Evolutionary conservation across 78 protist species (phyloP).

Genomic region (Dictyostelium purpureum): DNA sequence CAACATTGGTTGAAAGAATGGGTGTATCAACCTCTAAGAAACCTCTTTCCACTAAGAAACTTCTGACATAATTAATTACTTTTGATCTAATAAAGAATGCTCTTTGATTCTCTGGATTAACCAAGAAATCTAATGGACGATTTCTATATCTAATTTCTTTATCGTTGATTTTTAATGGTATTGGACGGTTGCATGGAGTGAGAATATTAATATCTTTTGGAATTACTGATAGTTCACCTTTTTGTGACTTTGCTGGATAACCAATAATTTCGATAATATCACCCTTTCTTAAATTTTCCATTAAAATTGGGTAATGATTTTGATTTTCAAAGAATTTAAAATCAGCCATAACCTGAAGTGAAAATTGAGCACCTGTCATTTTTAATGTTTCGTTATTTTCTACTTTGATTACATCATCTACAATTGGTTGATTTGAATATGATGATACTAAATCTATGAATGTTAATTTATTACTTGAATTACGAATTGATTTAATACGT

Average conservation of each 20-base stretch:
- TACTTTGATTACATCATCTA: background rate
- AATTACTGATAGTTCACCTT: conserved; percentile 97
- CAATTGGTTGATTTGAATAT: conserved; percentile 68
- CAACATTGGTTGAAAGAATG: conserved; percentile 95
- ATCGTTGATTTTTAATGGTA: conserved; percentile 84
- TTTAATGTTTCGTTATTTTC: background rate
- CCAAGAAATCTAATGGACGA: conserved; percentile 97
- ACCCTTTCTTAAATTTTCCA: conserved; percentile 90
- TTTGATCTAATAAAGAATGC: conserved; percentile 85
- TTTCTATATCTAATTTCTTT: conserved; percentile 87
- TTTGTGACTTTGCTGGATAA: conserved; percentile 86
- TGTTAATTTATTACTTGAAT: conserved; percentile 34
- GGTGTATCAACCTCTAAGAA: conserved; percentile 96
- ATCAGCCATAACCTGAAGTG: conserved; percentile 93
- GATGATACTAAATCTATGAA: conserved; percentile 50
- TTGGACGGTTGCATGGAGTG: conserved; percentile 96
- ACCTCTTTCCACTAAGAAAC: conserved; percentile 84
- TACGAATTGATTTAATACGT: conserved; percentile 74
- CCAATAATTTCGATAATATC: conserved; percentile 94
- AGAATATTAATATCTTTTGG: conserved; percentile 89
- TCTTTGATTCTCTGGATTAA: conserved; percentile 82
- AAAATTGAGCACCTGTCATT: conserved; percentile 78
- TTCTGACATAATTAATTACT: conserved; percentile 76
- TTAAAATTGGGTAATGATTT: conserved; percentile 9
- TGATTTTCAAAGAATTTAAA: conserved; percentile 19